Percentiles rank a stretch among this genome's conserved stretches.
Evolutionary conservation across 1,284 basidiomycete genomes (phyloP).

Genomic region (Boletellus sp.): DNA sequence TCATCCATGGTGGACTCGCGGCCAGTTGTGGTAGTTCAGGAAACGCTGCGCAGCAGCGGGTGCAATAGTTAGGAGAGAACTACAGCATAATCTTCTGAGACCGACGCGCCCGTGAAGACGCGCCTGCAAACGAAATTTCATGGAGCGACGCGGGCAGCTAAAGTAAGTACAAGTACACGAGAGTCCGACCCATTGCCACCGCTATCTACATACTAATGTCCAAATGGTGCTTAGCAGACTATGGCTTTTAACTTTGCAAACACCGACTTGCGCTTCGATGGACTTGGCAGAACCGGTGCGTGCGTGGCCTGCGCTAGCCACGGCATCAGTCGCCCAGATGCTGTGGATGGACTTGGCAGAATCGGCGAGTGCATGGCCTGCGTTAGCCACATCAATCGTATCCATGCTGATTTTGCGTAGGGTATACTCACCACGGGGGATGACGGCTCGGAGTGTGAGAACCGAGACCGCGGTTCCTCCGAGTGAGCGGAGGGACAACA

Average conservation of each 20-base stretch:
- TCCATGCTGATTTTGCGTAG: not conserved
- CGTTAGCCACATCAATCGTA: not conserved
- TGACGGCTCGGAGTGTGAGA: slow-evolving; percentile 14
- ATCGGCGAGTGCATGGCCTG: slow-evolving; percentile 6
- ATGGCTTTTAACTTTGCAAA: slow-evolving; percentile 17
- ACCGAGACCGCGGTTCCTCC: slow-evolving; percentile 25
- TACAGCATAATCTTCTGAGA: too few relatives aligned
- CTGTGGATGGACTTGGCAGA: not conserved
- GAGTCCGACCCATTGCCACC: not conserved
- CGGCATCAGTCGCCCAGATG: too few relatives aligned
- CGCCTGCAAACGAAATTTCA: not conserved
- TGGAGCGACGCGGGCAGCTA: not conserved
- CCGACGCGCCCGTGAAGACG: too few relatives aligned
- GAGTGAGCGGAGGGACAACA: slow-evolving; percentile 4
- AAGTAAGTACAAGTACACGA: not conserved
- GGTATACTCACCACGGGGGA: slow-evolving; percentile 18
- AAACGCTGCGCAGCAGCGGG: not conserved
- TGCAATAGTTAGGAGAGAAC: slow-evolving; percentile 11
- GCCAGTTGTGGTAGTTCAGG: not conserved
- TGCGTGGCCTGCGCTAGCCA: slow-evolving; percentile 2
- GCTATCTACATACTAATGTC: not conserved
- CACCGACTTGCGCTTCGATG: slow-evolving; percentile 15
- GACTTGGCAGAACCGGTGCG: not conserved
- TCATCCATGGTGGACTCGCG: slow-evolving; percentile 43
- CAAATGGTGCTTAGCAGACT: not conserved